A percentile compares a stretch with the other conserved stretches of the same genome.
These are phyloP conservation scores for Nitzschia sp. DNA, from an alignment of 108 stramenopile species.

Conservation along the genomic window DNA sequence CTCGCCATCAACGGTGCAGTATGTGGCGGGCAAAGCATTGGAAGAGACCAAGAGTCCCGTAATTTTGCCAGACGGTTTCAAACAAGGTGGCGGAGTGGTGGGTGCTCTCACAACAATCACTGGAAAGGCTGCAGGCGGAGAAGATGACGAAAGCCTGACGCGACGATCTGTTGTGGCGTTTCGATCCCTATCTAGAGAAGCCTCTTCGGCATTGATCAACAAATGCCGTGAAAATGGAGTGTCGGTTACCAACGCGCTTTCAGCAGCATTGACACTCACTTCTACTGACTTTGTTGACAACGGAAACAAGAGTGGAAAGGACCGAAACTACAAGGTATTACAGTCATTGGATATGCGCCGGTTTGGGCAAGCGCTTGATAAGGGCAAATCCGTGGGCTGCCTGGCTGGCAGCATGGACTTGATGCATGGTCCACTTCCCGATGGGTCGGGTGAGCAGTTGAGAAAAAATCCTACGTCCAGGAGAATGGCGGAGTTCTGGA, in stretches of 20 bases:
- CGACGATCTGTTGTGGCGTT: slow-evolving; percentile 66
- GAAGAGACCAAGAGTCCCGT: slow-evolving; percentile 82
- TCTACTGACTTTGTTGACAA: slow-evolving; percentile 79
- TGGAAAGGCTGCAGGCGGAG: slow-evolving; percentile 79
- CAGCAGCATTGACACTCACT: slow-evolving; percentile 73
- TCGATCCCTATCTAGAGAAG: slow-evolving; percentile 58
- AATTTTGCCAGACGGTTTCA: slow-evolving; percentile 69
- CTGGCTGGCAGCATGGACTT: slow-evolving; percentile 85
- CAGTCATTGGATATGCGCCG: slow-evolving; percentile 88
- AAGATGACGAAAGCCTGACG: slow-evolving; percentile 41
- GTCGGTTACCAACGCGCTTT: slow-evolving; percentile 75
- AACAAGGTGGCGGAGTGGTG: slow-evolving; percentile 32
- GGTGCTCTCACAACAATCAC: slow-evolving; percentile 78
- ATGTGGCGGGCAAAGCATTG: slow-evolving; percentile 78
- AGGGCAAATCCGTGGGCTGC: slow-evolving; percentile 79
- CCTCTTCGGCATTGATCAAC: slow-evolving; percentile 52
- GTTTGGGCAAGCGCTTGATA: slow-evolving; percentile 72
- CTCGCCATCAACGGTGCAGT: slow-evolving; percentile 52
- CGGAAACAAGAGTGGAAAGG: slow-evolving; percentile 37
- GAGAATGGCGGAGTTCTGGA: slow-evolving; percentile 60
- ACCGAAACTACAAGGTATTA: slow-evolving; percentile 84
- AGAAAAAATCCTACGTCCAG: slow-evolving; percentile 39
- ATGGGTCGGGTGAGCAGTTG: slow-evolving; percentile 56
- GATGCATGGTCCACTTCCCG: slow-evolving; percentile 76
- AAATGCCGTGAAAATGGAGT: slow-evolving; percentile 74